phyloP scores from a whole-genome alignment of 2,329 filamentous ascomycete species.

The Stachybotrys chartarum region DNA sequence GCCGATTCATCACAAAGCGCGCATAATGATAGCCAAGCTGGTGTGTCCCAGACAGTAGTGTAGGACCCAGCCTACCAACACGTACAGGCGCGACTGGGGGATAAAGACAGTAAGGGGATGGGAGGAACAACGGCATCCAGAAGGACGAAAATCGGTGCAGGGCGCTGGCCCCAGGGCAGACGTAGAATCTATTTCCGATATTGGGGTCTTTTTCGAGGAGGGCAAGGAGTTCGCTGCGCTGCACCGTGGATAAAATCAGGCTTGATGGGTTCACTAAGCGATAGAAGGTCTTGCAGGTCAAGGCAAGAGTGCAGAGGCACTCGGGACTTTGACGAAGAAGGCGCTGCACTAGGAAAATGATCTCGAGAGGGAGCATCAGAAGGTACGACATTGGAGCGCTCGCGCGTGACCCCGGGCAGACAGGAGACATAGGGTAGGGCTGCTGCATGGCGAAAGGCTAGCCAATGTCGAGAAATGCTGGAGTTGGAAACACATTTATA shows the following conservation, averaged over 20 bases:
- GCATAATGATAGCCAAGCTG: neutral
- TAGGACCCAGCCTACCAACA: neutral
- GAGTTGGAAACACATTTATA: too few relatives aligned
- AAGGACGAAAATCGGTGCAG: neutral
- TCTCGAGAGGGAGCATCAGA: neutral
- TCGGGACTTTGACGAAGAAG: neutral
- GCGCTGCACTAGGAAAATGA: neutral
- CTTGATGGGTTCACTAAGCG: neutral
- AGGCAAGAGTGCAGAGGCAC: neutral
- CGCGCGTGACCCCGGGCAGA: too few relatives aligned
- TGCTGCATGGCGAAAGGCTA: too few relatives aligned
- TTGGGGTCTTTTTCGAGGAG: neutral
- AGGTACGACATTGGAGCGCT: too few relatives aligned
- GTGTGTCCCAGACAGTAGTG: neutral
- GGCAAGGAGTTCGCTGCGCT: neutral
- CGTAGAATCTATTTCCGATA: neutral
- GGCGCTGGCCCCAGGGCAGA: neutral
- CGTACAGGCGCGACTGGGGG: neutral
- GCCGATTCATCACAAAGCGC: conserved; percentile 2
- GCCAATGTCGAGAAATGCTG: too few relatives aligned
- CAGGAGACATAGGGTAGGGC: too few relatives aligned
- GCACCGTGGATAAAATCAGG: neutral
- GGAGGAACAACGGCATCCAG: neutral
- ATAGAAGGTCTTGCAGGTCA: neutral
- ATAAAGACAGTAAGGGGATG: neutral